Percentiles rank a stretch among this genome's conserved stretches.
These are phyloP conservation scores for Blastocystis sp. DNA, from an alignment of 352 stramenopile species.

Conservation along the genomic window DNA sequence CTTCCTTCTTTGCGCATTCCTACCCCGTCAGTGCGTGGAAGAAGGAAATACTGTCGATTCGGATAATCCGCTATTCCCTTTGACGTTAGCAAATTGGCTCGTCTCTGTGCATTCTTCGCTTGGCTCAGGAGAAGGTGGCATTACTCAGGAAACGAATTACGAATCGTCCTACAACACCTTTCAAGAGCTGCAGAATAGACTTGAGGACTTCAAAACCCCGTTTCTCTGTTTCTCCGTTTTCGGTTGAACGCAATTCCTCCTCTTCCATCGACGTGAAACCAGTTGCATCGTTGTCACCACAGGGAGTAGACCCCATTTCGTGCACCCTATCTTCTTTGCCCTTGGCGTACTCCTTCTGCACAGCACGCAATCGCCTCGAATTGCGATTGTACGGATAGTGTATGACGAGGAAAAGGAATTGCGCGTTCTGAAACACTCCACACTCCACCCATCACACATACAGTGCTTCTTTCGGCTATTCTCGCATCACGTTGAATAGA, in stretches of 20 bases:
- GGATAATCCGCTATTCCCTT: neutral
- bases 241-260: neutral
- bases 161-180: neutral
- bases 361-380: no score
- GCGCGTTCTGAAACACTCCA: no score
- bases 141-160: neutral
- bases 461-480: no score
- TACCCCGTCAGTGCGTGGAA: neutral
- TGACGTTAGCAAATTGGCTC: neutral
- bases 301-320: no score
- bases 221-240: slow-evolving; percentile 48
- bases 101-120: neutral
- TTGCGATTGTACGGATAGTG: no score
- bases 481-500: no score
- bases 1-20: neutral
- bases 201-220: neutral
- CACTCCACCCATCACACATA: no score
- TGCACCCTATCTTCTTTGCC: no score
- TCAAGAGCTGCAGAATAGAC: neutral
- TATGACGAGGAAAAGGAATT: no score
- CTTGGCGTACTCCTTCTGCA: no score
- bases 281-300: no score
- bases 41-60: neutral
- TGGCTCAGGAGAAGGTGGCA: neutral
- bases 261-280: neutral